A percentile compares a stretch with the other conserved stretches of the same genome.
Evolutionary conservation across 2,329 filamentous ascomycete species (phyloP).

Genomic region (Harringtonia aguacate): DNA sequence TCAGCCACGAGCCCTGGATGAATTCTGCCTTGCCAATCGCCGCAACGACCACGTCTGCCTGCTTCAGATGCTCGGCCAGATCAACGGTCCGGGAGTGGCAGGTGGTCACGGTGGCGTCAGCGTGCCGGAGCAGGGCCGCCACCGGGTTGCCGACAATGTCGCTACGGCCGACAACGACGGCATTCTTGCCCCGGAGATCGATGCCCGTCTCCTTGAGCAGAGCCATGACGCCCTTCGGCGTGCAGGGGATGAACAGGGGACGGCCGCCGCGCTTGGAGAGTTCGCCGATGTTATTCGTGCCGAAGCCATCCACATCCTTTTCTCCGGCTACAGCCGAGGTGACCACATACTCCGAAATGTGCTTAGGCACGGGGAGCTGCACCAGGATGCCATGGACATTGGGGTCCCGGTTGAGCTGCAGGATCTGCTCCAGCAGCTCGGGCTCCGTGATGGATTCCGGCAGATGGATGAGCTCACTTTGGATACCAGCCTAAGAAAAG

Average conservation of each 20-base stretch:
- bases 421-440: constrained; percentile 76
- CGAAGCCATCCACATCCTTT: constrained; percentile 98
- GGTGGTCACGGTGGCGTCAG: constrained; percentile 91
- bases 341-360: constrained; percentile 81
- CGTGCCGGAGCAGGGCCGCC: constrained; percentile 89
- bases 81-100: constrained; percentile 84
- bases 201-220: constrained; percentile 77
- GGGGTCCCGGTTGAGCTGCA: constrained; percentile 75
- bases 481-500: constrained; percentile 67
- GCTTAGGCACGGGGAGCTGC: constrained; percentile 79
- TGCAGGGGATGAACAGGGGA: constrained; percentile 88
- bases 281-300: constrained; percentile 88
- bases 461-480: constrained; percentile 76
- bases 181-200: constrained; percentile 78
- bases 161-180: constrained; percentile 87
- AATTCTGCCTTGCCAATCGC: constrained; percentile 83
- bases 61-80: constrained; percentile 63
- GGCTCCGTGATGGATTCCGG: constrained; percentile 71
- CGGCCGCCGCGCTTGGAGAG: constrained; percentile 88
- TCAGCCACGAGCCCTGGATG: constrained; percentile 91
- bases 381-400: constrained; percentile 86
- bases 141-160: constrained; percentile 97
- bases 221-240: constrained; percentile 94
- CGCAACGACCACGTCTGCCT: constrained; percentile 81
- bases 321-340: constrained; percentile 85